Evolutionary conservation across 805 yeast species (phyloP).

Genomic region (Zygotorulaspora florentina): DNA sequence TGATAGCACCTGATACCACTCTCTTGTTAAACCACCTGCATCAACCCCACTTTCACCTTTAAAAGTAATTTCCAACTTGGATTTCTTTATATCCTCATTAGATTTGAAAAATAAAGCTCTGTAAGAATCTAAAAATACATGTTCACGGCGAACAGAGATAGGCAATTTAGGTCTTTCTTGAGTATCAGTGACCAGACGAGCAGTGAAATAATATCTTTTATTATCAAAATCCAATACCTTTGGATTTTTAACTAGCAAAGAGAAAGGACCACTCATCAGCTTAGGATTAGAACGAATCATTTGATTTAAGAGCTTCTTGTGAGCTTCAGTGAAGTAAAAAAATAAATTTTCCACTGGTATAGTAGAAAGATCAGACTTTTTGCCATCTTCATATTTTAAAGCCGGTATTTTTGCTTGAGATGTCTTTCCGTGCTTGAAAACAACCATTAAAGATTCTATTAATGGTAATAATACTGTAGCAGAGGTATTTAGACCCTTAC

Average conservation of each 20-base stretch:
- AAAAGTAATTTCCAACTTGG: slow-evolving; percentile 76
- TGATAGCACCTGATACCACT: slow-evolving; percentile 93
- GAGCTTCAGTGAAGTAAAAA: slow-evolving; percentile 83
- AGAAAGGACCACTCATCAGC: slow-evolving; percentile 92
- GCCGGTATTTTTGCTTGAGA: slow-evolving; percentile 46
- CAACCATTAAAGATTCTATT: slow-evolving; percentile 91
- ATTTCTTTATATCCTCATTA: slow-evolving; percentile 63
- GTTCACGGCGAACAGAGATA: slow-evolving; percentile 76
- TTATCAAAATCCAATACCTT: slow-evolving; percentile 91
- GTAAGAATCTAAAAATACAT: slow-evolving; percentile 88
- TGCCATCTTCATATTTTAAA: slow-evolving; percentile 54
- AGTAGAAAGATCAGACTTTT: slow-evolving; percentile 59
- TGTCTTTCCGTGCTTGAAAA: slow-evolving; percentile 78
- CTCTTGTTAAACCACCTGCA: slow-evolving; percentile 97
- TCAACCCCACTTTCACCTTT: slow-evolving; percentile 95
- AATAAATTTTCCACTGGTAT: slow-evolving; percentile 77
- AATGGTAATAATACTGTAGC: slow-evolving; percentile 81
- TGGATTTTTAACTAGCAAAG: slow-evolving; percentile 83
- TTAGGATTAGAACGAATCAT: slow-evolving; percentile 90
- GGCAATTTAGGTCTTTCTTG: slow-evolving; percentile 46
- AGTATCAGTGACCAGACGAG: slow-evolving; percentile 56
- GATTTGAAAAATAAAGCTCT: slow-evolving; percentile 75
- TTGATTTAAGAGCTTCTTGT: slow-evolving; percentile 79
- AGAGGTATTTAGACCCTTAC: slow-evolving; percentile 52
- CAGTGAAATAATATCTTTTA: slow-evolving; percentile 78